phyloP scores from a whole-genome alignment of 306 rosid species.

The Parietaria judaica region DNA sequence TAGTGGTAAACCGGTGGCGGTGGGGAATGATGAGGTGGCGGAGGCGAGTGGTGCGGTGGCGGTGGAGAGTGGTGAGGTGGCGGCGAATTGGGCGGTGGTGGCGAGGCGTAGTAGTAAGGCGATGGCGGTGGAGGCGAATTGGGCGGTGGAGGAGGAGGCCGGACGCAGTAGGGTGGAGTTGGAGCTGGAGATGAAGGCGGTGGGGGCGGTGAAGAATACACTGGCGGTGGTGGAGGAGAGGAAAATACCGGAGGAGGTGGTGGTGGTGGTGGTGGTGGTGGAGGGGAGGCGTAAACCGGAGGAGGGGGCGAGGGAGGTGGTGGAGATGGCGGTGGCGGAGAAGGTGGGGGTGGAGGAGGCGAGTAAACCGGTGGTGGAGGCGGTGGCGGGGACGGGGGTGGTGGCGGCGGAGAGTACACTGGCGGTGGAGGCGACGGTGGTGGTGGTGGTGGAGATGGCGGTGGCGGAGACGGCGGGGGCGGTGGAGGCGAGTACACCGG shows the following conservation, averaged over 20 bases:
- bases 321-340: constrained; percentile 25
- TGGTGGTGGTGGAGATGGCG: constrained; percentile 6
- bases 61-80: constrained; percentile 23
- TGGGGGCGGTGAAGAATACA: constrained; percentile 30
- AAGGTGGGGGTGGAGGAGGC: constrained; percentile 18
- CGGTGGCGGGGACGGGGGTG: constrained; percentile 38
- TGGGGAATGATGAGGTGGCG: constrained; percentile 28
- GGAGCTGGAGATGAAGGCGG: constrained; percentile 1
- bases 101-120: constrained; percentile 36
- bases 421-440: constrained; percentile 9
- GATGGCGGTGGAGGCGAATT: constrained; percentile 52
- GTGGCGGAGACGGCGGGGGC: constrained; percentile 3
- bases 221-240: constrained; percentile 33
- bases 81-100: constrained; percentile 34
- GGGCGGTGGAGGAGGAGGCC: constrained; percentile 58
- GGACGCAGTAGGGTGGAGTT: constrained; percentile 53
- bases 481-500: constrained; percentile 26
- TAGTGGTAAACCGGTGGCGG: constrained; percentile 28
- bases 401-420: constrained; percentile 22
- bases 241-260: constrained; percentile 28
- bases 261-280: constrained; percentile 45
- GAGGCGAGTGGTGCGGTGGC: constrained; percentile 29
- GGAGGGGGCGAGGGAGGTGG: constrained; percentile 32
- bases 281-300: constrained; percentile 31
- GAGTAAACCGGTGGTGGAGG: constrained; percentile 21